These are phyloP conservation scores for Saccharomycopsis fibuligera DNA, from an alignment of 805 yeast species.

Conservation along the genomic window DNA sequence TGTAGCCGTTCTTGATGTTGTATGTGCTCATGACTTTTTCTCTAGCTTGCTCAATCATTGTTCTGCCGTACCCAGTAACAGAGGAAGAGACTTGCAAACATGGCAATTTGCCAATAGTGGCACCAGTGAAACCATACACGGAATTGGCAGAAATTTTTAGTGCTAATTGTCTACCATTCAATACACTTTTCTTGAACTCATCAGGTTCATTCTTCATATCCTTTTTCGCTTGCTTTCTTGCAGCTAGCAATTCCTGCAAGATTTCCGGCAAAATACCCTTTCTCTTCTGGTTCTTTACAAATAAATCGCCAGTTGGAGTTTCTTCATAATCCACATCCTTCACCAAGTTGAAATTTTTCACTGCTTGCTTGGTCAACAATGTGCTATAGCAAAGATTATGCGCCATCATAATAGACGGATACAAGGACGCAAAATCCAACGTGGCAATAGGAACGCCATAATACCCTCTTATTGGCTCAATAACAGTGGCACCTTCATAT, in stretches of 20 bases:
- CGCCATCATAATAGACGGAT: slow-evolving; percentile 99
- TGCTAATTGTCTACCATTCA: slow-evolving; percentile 96
- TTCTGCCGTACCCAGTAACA: slow-evolving; percentile 92
- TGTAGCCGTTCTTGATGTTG: slow-evolving; percentile 72
- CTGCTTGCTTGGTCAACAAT: slow-evolving; percentile 59
- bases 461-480: slow-evolving; percentile 93
- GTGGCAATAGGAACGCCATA: slow-evolving; percentile 98
- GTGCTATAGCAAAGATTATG: slow-evolving; percentile 96
- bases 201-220: slow-evolving; percentile 91
- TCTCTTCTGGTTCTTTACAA: slow-evolving; percentile 62
- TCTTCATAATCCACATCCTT: slow-evolving; percentile 73
- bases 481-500: slow-evolving; percentile 98
- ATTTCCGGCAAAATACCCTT: slow-evolving; percentile 91
- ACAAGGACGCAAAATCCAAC: slow-evolving; percentile 92
- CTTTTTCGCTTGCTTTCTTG: slow-evolving; percentile 88
- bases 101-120: slow-evolving; percentile 94
- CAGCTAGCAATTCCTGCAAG: slow-evolving; percentile 77
- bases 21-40: slow-evolving; percentile 76
- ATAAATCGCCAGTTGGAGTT: slow-evolving; percentile 90
- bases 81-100: slow-evolving; percentile 95
- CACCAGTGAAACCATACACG: slow-evolving; percentile 98
- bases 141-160: slow-evolving; percentile 95
- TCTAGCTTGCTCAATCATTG: slow-evolving; percentile 91
- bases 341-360: slow-evolving; percentile 54
- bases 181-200: slow-evolving; percentile 86